Percentiles rank a stretch among this genome's conserved stretches.
These are phyloP conservation scores for Pyrus bretschneideri DNA, from an alignment of 306 rosid genomes.

Conservation along the genomic window DNA sequence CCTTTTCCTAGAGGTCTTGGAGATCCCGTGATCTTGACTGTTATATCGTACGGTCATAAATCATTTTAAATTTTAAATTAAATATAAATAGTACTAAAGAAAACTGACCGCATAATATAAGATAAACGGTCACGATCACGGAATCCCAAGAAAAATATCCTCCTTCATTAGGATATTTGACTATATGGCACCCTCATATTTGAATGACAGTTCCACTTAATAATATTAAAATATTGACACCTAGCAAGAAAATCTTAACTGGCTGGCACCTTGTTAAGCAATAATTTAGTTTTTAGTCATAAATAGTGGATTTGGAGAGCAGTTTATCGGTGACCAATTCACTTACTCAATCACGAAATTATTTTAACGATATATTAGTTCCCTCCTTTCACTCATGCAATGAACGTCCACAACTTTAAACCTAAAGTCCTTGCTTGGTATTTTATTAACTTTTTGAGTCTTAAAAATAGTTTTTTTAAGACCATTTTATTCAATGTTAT, in stretches of 20 bases:
- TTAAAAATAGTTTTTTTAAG: neutral
- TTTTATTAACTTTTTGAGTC: neutral
- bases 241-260: neutral
- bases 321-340: neutral
- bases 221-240: neutral
- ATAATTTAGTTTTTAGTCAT: neutral
- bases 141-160: too few relatives aligned
- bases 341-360: neutral
- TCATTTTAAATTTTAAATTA: too few relatives aligned
- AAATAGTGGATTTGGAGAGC: neutral
- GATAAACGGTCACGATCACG: accelerated
- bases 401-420: neutral
- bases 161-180: too few relatives aligned
- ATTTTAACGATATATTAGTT: neutral
- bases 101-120: too few relatives aligned
- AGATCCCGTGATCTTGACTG: accelerated
- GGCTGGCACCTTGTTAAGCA: neutral
- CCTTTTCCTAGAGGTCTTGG: too few relatives aligned
- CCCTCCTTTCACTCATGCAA: neutral
- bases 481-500: neutral
- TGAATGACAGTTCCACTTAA: neutral
- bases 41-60: too few relatives aligned
- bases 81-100: too few relatives aligned
- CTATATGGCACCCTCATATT: neutral
- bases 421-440: neutral